These are phyloP conservation scores for Sutorius eximius DNA, from an alignment of 1,284 basidiomycete species.

Conservation along the genomic window DNA sequence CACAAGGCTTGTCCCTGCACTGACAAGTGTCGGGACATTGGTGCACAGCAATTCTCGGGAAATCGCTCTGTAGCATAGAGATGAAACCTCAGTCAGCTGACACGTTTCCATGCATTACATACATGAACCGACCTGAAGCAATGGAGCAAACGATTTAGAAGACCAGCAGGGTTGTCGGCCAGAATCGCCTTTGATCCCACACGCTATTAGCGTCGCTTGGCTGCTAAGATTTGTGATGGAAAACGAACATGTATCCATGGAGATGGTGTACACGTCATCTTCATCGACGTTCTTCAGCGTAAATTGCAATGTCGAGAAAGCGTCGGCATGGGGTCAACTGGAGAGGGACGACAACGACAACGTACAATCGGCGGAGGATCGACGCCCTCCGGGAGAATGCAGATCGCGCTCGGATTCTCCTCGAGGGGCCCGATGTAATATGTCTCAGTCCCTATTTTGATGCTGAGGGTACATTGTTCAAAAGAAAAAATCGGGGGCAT, in stretches of 20 bases:
- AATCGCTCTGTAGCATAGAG: too few relatives aligned
- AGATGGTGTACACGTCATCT: constrained; percentile 1
- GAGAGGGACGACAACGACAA: background rate
- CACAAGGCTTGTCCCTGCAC: too few relatives aligned
- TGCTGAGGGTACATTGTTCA: constrained; percentile 1
- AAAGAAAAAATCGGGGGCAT: background rate
- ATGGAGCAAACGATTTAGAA: background rate
- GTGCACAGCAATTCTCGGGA: too few relatives aligned
- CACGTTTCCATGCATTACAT: too few relatives aligned
- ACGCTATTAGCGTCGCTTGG: background rate
- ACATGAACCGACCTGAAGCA: too few relatives aligned
- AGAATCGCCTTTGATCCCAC: constrained; percentile 1
- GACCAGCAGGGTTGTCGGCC: background rate
- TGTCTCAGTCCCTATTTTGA: background rate
- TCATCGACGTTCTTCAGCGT: background rate
- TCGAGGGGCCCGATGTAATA: background rate
- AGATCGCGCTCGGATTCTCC: background rate
- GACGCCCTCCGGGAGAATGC: background rate
- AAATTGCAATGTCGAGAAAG: background rate
- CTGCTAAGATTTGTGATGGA: background rate
- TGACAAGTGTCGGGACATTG: too few relatives aligned
- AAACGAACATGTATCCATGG: background rate
- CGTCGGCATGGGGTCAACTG: background rate
- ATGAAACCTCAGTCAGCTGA: too few relatives aligned
- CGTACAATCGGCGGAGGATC: background rate